Evolutionary conservation across 805 yeast species (phyloP).

Genomic region (Saturnispora dispora): DNA sequence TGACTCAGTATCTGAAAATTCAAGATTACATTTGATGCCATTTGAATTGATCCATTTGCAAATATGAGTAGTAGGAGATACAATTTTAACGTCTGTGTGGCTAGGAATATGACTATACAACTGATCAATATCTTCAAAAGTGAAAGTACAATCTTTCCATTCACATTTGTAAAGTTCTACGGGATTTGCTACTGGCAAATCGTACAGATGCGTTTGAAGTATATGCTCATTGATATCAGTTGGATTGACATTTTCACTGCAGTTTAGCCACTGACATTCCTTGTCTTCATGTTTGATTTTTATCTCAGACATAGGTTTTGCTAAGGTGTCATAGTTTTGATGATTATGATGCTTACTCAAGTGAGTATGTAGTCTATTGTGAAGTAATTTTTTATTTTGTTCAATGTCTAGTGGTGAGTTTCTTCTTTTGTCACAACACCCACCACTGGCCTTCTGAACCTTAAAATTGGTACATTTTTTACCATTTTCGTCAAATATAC

Average conservation of each 20-base stretch:
- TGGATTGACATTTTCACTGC: conserved; percentile 33
- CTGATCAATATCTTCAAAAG: conserved; percentile 41
- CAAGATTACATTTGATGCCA: conserved; percentile 36
- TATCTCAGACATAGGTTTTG: not conserved
- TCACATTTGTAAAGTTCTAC: conserved; percentile 38
- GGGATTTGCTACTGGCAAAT: conserved; percentile 6
- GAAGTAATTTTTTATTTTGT: not conserved
- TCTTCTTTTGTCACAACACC: not conserved
- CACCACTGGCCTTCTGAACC: not conserved
- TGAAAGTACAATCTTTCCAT: conserved; percentile 66
- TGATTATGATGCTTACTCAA: not conserved
- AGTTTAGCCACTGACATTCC: conserved; percentile 62
- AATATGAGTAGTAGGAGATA: conserved; percentile 10
- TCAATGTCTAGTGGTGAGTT: not conserved
- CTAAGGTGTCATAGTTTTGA: not conserved
- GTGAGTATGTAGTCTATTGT: not conserved
- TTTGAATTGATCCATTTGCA: conserved; percentile 33
- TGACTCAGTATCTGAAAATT: conserved; percentile 46
- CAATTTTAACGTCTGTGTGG: conserved; percentile 10
- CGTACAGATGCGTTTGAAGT: conserved; percentile 37
- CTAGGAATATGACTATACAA: conserved; percentile 53
- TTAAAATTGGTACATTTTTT: not conserved
- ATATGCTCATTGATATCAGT: conserved; percentile 43
- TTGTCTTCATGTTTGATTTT: not conserved
- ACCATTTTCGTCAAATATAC: not conserved